A percentile compares a stretch with the other conserved stretches of the same genome.
These are phyloP conservation scores for Aspergillus nanangensis DNA, from an alignment of 495 filamentous ascomycete species.

Conservation along the genomic window DNA sequence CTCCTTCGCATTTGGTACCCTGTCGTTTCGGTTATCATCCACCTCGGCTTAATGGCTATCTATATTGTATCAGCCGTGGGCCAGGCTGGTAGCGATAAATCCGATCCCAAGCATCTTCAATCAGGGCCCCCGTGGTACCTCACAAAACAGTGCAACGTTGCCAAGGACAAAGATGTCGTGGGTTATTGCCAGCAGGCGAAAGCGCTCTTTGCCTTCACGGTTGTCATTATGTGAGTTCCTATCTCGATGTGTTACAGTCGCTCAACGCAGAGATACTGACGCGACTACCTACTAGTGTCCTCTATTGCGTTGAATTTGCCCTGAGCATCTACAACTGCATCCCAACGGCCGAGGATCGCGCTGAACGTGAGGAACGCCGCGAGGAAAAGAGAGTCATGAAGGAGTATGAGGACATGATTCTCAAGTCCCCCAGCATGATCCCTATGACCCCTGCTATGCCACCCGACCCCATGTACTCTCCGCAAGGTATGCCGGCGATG, in stretches of 20 bases:
- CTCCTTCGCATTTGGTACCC: conserved; percentile 71
- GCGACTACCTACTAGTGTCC: conserved; percentile 35
- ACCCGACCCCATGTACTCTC: conserved; percentile 13
- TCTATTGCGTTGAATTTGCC: conserved; percentile 53
- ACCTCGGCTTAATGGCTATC: conserved; percentile 54
- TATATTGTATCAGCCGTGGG: conserved; percentile 63
- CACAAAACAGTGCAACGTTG: conserved; percentile 67
- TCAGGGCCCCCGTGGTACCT: conserved; percentile 78
- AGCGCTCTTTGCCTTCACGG: conserved; percentile 63
- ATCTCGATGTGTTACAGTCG: no score
- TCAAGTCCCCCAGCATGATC: conserved; percentile 40
- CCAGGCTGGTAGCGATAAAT: conserved; percentile 77
- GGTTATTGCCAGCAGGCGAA: conserved; percentile 76
- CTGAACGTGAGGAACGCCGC: conserved; percentile 25
- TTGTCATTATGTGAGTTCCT: conserved; percentile 72
- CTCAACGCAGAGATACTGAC: no score
- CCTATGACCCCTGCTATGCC: conserved; percentile 27
- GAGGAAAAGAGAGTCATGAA: conserved; percentile 39
- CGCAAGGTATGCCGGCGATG: conserved; percentile 25
- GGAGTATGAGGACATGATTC: conserved; percentile 39
- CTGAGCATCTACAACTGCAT: conserved; percentile 59
- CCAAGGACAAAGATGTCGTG: conserved; percentile 47
- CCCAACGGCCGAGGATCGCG: conserved; percentile 45
- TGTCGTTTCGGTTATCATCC: conserved; percentile 55
- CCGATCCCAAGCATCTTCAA: conserved; percentile 65